Percentiles rank a stretch among this genome's conserved stretches.
Evolutionary conservation across 371 early-diverging fungal genomes (phyloP).

Genomic region (Mucor circinelloides): DNA sequence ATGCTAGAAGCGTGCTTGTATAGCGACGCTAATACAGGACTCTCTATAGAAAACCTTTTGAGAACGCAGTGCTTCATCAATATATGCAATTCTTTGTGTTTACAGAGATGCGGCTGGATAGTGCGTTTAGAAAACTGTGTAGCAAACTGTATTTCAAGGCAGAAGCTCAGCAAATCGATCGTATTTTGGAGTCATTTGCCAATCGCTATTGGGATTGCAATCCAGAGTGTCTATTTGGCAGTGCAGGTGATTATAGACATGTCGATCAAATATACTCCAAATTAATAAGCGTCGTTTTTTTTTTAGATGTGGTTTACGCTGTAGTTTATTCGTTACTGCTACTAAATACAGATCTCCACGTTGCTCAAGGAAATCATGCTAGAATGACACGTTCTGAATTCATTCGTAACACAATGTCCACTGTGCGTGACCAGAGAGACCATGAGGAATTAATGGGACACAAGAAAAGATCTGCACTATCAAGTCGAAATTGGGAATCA

Average conservation of each 20-base stretch:
- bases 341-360: conserved; percentile 92
- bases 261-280: no score
- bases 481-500: conserved; percentile 31
- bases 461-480: not conserved
- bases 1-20: not conserved
- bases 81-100: conserved; percentile 85
- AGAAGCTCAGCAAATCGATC: conserved; percentile 91
- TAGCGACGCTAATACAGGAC: not conserved
- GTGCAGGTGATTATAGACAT: conserved; percentile 30
- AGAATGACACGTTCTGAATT: conserved; percentile 67
- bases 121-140: conserved; percentile 77
- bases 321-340: conserved; percentile 85
- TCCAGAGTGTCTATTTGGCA: conserved; percentile 55
- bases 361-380: conserved; percentile 72
- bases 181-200: conserved; percentile 81
- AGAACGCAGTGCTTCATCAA: conserved; percentile 56
- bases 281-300: not conserved
- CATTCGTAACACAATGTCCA: conserved; percentile 62
- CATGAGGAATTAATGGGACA: conserved; percentile 18
- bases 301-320: conserved; percentile 79
- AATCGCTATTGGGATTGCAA: conserved; percentile 85
- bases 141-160: conserved; percentile 80
- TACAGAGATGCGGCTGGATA: conserved; percentile 68
- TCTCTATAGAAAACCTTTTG: conserved; percentile 42
- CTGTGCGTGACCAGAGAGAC: conserved; percentile 46